Percentiles rank a stretch among this genome's conserved stretches.
These are phyloP conservation scores for Penicillium sp. DNA, from an alignment of 2,329 filamentous ascomycete genomes.

Conservation along the genomic window DNA sequence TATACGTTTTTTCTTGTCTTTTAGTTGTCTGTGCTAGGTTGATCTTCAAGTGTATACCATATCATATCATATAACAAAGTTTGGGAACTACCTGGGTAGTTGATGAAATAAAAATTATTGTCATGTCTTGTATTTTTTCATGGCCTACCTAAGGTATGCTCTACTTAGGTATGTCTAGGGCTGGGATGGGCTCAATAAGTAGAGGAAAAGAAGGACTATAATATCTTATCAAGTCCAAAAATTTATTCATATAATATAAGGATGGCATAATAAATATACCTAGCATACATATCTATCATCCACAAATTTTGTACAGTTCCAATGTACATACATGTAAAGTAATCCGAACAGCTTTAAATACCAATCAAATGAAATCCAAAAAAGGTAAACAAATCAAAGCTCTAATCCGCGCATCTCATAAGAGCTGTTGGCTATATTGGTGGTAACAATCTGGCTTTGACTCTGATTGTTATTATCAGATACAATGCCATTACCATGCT, in stretches of 20 bases:
- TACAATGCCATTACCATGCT: slow-evolving; percentile 38
- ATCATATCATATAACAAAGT: background rate
- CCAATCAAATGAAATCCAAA: background rate
- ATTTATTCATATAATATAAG: too few relatives aligned
- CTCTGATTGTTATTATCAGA: background rate
- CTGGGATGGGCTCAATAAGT: too few relatives aligned
- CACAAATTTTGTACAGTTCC: background rate
- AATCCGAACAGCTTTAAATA: background rate
- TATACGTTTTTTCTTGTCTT: background rate
- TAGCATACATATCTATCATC: too few relatives aligned
- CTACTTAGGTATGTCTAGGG: too few relatives aligned
- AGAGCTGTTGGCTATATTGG: background rate
- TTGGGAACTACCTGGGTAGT: background rate
- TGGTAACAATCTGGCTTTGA: background rate
- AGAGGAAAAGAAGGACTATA: too few relatives aligned
- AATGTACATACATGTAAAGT: background rate
- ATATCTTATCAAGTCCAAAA: too few relatives aligned
- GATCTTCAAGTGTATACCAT: background rate
- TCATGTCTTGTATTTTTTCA: background rate
- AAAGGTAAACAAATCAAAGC: slow-evolving; percentile 2
- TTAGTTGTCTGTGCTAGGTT: background rate
- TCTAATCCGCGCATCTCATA: background rate
- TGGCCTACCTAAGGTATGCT: too few relatives aligned
- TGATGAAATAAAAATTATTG: background rate
- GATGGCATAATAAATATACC: too few relatives aligned